These are phyloP conservation scores for Gymnopilus dilepis DNA, from an alignment of 768 basidiomycete species.

Conservation along the genomic window DNA sequence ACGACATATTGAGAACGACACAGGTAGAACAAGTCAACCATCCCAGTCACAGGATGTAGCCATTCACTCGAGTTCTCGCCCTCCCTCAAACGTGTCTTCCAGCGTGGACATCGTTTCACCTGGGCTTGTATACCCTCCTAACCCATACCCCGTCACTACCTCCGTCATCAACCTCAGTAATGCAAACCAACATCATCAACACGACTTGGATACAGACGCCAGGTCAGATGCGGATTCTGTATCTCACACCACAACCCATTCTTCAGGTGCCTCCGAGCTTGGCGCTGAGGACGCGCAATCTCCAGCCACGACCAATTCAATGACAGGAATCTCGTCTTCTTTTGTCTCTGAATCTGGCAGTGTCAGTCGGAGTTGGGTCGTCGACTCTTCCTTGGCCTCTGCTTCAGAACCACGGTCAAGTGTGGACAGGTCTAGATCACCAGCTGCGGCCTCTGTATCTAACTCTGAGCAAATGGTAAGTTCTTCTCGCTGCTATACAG, in stretches of 20 bases:
- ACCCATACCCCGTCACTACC: slow-evolving; percentile 11
- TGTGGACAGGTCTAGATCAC: slow-evolving; percentile 20
- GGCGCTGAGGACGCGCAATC: slow-evolving; percentile 6
- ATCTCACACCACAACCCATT: background rate
- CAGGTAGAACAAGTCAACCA: background rate
- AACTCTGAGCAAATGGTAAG: slow-evolving; percentile 20
- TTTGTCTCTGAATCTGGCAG: slow-evolving; percentile 28
- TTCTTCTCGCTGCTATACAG: slow-evolving; percentile 4
- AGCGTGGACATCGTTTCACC: slow-evolving; percentile 23
- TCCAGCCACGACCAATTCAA: slow-evolving; percentile 6
- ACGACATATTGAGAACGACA: background rate
- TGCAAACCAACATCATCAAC: background rate
- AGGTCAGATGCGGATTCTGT: slow-evolving; percentile 22
- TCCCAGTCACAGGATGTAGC: background rate
- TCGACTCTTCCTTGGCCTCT: slow-evolving; percentile 5
- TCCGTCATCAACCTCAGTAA: background rate
- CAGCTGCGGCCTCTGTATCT: slow-evolving; percentile 19
- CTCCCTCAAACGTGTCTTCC: slow-evolving; percentile 31
- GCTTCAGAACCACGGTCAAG: background rate
- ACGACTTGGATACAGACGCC: slow-evolving; percentile 16
- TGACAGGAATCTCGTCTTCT: slow-evolving; percentile 16
- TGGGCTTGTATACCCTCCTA: slow-evolving; percentile 13
- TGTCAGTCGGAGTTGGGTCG: slow-evolving; percentile 43
- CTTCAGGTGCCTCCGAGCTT: background rate
- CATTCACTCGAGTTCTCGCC: slow-evolving; percentile 4